Evolutionary conservation across 1,284 basidiomycete species (phyloP), one percentile per base, ranked within the genome.

Genomic region (Cryptococcus sp.): DNA sequence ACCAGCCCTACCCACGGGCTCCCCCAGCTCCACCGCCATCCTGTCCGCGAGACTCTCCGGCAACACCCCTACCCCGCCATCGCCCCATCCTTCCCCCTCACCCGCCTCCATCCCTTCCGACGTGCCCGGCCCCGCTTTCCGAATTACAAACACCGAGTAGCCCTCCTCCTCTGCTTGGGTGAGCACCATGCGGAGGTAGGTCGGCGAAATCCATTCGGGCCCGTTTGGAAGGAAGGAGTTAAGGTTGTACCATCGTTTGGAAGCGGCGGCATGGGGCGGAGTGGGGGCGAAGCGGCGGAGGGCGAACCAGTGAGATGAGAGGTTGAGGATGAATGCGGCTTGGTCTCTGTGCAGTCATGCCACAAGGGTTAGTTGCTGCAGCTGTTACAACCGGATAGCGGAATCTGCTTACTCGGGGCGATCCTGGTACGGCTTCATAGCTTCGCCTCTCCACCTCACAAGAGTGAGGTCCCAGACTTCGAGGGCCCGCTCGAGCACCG

Each of bases 161-260:
- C 92, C 92, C 72, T 93, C 88, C 36, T 81, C 72, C 73, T 95
- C 92, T 15, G 91, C 88, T 76, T 95, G 89, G 55, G 89, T 85
- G 40, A 97, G 78, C 45, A 91, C 84, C 85, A 95, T 87, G 52
- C 85, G 84, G 2, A 97, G 83, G 75, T 91, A 93, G 1, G 85
- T 84, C 60, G 84, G 86, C 23, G 87, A 83, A 45, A 97, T 83
- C 88, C 90, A 91, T 73, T 90, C 84, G 5, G 93, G 91, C 2
- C 64, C 65, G 12, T 77, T 68, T 21, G 79, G 62, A 16, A 86
- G 79, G 69, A 84, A 87, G 9, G 90, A 93, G 72, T 96, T 91
- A 23, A 97, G 81, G 75, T 95, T 93, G 79, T 91, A 96, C 90
- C 91, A 96, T 80, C 85, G 46, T 75, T 78, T 78, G 63, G 50